Evolutionary conservation across 352 stramenopile species (phyloP).

Genomic region (Phytophthora litchii): DNA sequence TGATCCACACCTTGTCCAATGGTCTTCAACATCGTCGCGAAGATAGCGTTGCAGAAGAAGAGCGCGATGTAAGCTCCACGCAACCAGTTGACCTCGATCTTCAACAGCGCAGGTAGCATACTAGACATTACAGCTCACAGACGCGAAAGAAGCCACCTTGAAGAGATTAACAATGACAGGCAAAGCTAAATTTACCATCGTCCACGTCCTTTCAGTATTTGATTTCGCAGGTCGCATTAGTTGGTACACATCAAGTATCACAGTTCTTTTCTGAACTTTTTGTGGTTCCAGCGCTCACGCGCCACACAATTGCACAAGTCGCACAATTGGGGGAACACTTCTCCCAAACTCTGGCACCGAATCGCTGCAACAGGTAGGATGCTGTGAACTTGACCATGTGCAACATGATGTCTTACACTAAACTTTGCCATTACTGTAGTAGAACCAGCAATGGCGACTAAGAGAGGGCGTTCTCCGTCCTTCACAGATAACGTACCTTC

Average conservation of each 20-base stretch:
- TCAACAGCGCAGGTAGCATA: slow-evolving; percentile 3
- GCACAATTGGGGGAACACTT: slow-evolving; percentile 26
- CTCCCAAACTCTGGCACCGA: slow-evolving; percentile 40
- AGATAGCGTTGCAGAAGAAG: slow-evolving; percentile 80
- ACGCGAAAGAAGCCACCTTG: not conserved
- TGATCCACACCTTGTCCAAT: slow-evolving; percentile 51
- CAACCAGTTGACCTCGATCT: slow-evolving; percentile 41
- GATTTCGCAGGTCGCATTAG: not conserved
- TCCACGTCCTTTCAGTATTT: slow-evolving; percentile 25
- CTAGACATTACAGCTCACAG: not conserved
- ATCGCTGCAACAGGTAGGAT: slow-evolving; percentile 18
- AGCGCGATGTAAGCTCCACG: slow-evolving; percentile 59
- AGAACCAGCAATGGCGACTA: slow-evolving; percentile 20
- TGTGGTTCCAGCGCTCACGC: slow-evolving; percentile 35
- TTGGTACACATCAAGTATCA: slow-evolving; percentile 12
- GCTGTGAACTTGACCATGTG: slow-evolving; percentile 1
- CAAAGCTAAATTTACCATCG: slow-evolving; percentile 18
- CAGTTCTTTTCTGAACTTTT: slow-evolving; percentile 19
- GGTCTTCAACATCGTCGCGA: slow-evolving; percentile 67
- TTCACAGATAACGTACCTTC: slow-evolving; percentile 5
- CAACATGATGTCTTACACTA: not conserved
- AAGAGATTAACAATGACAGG: too few species aligned
- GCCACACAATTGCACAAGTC: slow-evolving; percentile 34
- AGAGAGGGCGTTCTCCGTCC: slow-evolving; percentile 29
- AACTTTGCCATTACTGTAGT: slow-evolving; percentile 5